phyloP scores from a whole-genome alignment of 805 yeast genomes.

The Ogataea trehalophila region DNA sequence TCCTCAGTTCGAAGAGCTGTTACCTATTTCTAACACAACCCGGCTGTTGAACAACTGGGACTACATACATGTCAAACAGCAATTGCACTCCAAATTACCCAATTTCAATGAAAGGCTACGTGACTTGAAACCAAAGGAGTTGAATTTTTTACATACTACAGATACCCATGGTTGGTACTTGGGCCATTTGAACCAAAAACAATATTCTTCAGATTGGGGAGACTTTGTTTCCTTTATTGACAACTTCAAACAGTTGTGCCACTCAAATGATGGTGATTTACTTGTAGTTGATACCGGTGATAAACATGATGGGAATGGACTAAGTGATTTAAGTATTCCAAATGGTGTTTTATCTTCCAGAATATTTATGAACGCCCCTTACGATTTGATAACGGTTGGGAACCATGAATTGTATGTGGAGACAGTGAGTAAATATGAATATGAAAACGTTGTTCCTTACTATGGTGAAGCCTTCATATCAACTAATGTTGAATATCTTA shows the following conservation, averaged over 20 bases:
- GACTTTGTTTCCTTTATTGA: slow-evolving; percentile 69
- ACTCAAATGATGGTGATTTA: slow-evolving; percentile 49
- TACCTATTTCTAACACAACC: background rate
- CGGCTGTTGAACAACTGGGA: background rate
- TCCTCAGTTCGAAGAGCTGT: background rate
- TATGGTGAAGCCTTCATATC: slow-evolving; percentile 64
- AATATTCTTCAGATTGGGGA: slow-evolving; percentile 88
- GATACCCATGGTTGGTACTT: slow-evolving; percentile 98
- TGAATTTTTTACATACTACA: slow-evolving; percentile 90
- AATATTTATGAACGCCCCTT: slow-evolving; percentile 59
- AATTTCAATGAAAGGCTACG: slow-evolving; percentile 38
- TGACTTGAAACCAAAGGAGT: slow-evolving; percentile 58
- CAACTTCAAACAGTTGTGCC: slow-evolving; percentile 36
- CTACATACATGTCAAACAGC: slow-evolving; percentile 19
- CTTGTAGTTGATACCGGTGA: slow-evolving; percentile 86
- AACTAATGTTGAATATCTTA: slow-evolving; percentile 61
- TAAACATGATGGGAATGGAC: slow-evolving; percentile 91
- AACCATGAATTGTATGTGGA: slow-evolving; percentile 83
- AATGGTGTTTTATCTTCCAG: slow-evolving; percentile 62
- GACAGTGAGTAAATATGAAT: slow-evolving; percentile 63
- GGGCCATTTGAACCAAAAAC: slow-evolving; percentile 77
- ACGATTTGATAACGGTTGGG: slow-evolving; percentile 80
- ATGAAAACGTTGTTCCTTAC: slow-evolving; percentile 48
- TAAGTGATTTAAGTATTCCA: slow-evolving; percentile 71
- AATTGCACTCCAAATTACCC: slow-evolving; percentile 30